Conservation (phyloP, 192 early-diverging fungal genomes). For the Umbelopsis sp. region DNA sequence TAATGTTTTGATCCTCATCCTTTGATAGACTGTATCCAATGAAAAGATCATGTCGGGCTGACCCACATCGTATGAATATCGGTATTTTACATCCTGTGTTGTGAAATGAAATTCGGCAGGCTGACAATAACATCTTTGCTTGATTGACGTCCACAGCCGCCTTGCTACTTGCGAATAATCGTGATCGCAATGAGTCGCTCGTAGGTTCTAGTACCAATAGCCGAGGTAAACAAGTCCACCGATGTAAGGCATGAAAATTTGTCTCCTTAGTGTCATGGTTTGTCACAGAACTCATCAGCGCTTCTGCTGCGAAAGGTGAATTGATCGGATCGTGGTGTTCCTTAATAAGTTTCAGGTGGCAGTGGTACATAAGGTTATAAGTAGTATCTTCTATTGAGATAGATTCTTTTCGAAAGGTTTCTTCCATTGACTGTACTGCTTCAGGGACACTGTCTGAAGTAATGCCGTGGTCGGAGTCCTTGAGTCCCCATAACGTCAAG, state of each 20-base stretch:
- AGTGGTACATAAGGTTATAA: slow-evolving; percentile 39
- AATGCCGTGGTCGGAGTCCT: slow-evolving; percentile 51
- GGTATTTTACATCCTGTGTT: slow-evolving; percentile 59
- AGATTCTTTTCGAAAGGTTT: slow-evolving; percentile 36
- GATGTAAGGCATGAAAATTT: slow-evolving; percentile 60
- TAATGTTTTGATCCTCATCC: slow-evolving; percentile 7
- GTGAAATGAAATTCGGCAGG: slow-evolving; percentile 68
- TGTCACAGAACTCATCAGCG: background rate
- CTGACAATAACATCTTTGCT: slow-evolving; percentile 63
- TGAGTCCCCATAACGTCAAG: slow-evolving; percentile 58
- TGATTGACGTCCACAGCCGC: slow-evolving; percentile 58
- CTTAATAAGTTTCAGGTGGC: background rate
- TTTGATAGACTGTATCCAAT: slow-evolving; percentile 28
- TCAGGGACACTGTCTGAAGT: slow-evolving; percentile 45
- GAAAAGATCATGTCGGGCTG: slow-evolving; percentile 15
- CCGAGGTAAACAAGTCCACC: slow-evolving; percentile 62
- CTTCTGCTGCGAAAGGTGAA: background rate
- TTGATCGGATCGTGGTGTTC: slow-evolving; percentile 16
- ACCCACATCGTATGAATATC: slow-evolving; percentile 27
- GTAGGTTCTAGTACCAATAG: slow-evolving; percentile 54
- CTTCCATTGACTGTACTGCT: slow-evolving; percentile 23
- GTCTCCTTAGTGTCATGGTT: background rate
- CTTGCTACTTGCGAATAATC: slow-evolving; percentile 33
- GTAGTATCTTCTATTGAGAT: slow-evolving; percentile 14
- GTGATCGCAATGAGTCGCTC: slow-evolving; percentile 19